These are phyloP conservation scores for Aquanectria penicillioides DNA, from an alignment of 2,329 filamentous ascomycete species.

Conservation along the genomic window DNA sequence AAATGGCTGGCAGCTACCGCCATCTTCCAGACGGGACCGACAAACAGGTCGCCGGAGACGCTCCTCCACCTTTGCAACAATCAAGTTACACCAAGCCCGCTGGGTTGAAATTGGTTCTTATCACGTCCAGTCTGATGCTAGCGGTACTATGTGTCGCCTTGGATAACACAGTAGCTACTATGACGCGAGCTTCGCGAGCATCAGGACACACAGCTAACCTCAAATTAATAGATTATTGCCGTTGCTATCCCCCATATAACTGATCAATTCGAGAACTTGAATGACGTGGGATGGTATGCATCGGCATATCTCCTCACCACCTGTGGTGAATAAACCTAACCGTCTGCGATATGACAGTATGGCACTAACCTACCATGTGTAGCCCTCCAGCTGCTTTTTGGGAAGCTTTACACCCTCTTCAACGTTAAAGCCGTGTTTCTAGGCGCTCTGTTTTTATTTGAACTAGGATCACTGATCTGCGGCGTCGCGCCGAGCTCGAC, in stretches of 20 bases:
- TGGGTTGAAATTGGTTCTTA: not conserved
- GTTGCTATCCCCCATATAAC: conserved; percentile 65
- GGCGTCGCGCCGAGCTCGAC: conserved; percentile 53
- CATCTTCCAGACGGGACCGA: no score
- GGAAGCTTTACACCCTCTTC: conserved; percentile 60
- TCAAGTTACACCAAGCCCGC: not conserved
- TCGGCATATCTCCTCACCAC: conserved; percentile 60
- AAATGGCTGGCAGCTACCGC: not conserved
- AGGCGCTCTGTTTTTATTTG: conserved; percentile 58
- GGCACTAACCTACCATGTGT: not conserved
- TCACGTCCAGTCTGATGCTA: not conserved
- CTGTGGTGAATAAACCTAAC: conserved; percentile 32
- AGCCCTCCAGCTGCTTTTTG: conserved; percentile 46
- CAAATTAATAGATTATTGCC: conserved; percentile 55
- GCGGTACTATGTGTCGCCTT: not conserved
- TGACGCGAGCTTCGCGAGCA: no score
- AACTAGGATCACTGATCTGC: conserved; percentile 63
- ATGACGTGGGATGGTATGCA: conserved; percentile 66
- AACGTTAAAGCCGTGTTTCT: conserved; percentile 60
- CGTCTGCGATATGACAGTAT: not conserved
- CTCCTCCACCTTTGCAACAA: not conserved
- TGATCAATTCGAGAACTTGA: conserved; percentile 57
- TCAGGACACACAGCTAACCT: no score
- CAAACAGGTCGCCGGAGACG: no score
- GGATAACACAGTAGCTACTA: conserved; percentile 1